Base-by-base conservation (phyloP, 768 basidiomycete species). In the Megacollybia marginata region DNA sequence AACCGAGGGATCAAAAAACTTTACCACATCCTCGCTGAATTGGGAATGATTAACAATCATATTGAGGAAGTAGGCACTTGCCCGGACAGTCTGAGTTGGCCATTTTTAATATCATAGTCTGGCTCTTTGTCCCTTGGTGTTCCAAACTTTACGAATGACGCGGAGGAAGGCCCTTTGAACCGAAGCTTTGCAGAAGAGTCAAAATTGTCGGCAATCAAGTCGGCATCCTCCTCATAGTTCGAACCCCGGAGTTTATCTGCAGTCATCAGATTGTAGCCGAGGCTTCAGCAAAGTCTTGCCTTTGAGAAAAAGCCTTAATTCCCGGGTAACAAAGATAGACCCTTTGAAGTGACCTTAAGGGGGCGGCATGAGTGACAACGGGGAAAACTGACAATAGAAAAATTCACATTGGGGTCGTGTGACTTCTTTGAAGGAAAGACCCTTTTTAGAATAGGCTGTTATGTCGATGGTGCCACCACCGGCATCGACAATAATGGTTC, bases 401-500 rank as follows among this genome's bases (percentile, higher is more conserved):
- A n/a, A 4, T 10, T 16, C 23, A 44, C 44, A 44, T 44, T 13
- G 15, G 44, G 44, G n/a, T 23, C 23, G 15, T 9, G 44, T 10
- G 28, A 44, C 11, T 31, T 73, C 70, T 42, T 76, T 60, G 18
- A 74, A 67, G 13, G 58, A 13, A 75, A 65, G 5, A 78, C 33
- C 3, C 46, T 47, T 31, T 48, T 59, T 0, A 10, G 44, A 65
- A 63, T 62, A 72, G 47, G 66, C 70, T 54, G 75, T 77, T 35
- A 72, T 34, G 46, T 72, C 72, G 5, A 70, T 60, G 5, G 69
- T 73, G 4, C 69, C 67, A 18, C 75, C 74, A 9, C 79, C 79
- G 7, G 75, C 76, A 55, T 81, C 79, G 9, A 79, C 69, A 13
- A 80, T 58, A n/a, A 76, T 5, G n/a, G 23, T 31, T 16, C 44